Evolutionary conservation across 768 basidiomycete genomes (phyloP), one percentile per base, ranked within the genome.

Genomic region (Sistotremastrum suecicum): DNA sequence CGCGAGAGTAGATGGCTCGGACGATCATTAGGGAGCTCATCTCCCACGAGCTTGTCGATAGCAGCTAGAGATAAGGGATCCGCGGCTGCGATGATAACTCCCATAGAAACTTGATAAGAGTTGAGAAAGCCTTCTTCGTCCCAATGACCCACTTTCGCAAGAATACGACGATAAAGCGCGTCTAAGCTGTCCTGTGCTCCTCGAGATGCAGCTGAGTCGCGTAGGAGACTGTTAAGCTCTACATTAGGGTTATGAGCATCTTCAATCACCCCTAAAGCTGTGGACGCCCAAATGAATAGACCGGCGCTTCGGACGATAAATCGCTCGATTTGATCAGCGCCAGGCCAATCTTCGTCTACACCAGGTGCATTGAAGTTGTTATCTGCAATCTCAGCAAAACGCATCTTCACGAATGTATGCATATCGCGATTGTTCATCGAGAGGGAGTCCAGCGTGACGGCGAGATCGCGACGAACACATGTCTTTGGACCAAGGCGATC

Each of bases 251-350:
- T 29, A 37, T 50, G 46, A 5, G 48, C 49, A 1, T 53, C 50
- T 9, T 7, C 44, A 12, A 58, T 55, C 32, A 54, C 57, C 29
- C 48, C 48, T 37, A 38, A 43, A 3, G 57, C 58, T 5, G 52
- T 55, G 4, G 50, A 42, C 10, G 54, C 54, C 58, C 58, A 59
- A n/a, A 56, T 53, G 43, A 59, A 57, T 0, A 58, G 45, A 1
- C 56, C 56, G 11, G 41, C 43, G 3, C 56, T 44, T 5, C 30
- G 37, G 7, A 11, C 11, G 4, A 46, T 46, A 12, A 59, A 37
- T 4, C 8, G 34, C 3, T 39, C 7, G 7, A 54, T 53, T 4
- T 11, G 40, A 3, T 35, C 7, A 1, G 44, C 36, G 4, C 51
- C 56, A 2, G 56, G 56, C 56, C 56, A 57, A 2, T 37, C 43